Evolutionary conservation across 768 basidiomycete genomes (phyloP), one percentile per base, ranked within the genome.

Genomic region (Punctularia strigosozonata): DNA sequence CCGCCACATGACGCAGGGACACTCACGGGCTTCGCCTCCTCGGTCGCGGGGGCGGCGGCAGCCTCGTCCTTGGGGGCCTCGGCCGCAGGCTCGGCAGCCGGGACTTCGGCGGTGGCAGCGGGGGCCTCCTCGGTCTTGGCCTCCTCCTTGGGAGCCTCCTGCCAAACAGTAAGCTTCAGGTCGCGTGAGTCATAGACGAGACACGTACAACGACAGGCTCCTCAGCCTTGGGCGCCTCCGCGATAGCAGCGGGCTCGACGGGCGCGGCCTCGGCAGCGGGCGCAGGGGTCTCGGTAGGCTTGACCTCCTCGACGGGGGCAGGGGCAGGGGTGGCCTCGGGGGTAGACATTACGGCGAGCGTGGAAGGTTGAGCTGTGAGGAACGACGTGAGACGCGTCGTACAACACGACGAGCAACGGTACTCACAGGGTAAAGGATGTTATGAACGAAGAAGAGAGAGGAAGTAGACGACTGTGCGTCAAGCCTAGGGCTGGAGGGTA

Each of bases 301-400:
- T 71, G 43, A 64, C 60, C 57, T 75, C 78, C 60, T 77, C 76
- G 41, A 63, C 59, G 57, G 66, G 53, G 36, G 52, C 61, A 50
- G 51, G 44, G 39, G 55, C 66, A 54, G 64, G 64, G 56, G 66
- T 52, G 55, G 63, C 60, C 61, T 79, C 81, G 53, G 78, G 58
- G 61, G 80, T 73, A 70, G 86, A 87, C 84, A 90, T 88, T 85
- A 86, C 75, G 64, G 64, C 62, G 66, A 56, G 33, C 20, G 33
- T 34, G 28, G n/a, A n/a, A n/a, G n/a, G 65, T 59, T 68, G 71
- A 71, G 73, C 73, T 77, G 57, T 28, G 42, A 45, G 20, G 31
- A 41, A 43, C 43, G 41, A 45, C 44, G 37, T 46, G 37, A 25
- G 36, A 42, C 28, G 39, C 46, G 31, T 64, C 65, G 47, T 49